Conservation (phyloP, 805 yeast species). For the Pichia heedii region DNA sequence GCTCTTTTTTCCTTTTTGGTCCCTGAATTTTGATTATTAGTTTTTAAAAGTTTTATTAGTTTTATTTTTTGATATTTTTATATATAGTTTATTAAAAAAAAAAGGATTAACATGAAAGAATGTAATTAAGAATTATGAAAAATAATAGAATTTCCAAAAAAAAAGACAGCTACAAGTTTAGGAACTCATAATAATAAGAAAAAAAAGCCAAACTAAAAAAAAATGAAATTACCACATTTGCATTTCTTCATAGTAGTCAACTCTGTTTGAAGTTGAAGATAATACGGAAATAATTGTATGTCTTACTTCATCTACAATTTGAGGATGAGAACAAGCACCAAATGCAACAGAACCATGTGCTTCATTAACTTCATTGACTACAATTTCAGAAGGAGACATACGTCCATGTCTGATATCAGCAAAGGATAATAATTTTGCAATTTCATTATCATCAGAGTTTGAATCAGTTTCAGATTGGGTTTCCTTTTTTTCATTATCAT, state of each 20-base stretch:
- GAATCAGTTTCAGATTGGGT: neutral
- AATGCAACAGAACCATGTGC: slow-evolving; percentile 35
- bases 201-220: neutral
- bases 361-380: slow-evolving; percentile 30
- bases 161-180: neutral
- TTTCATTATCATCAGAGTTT: neutral
- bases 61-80: too few species aligned
- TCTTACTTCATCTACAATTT: slow-evolving; percentile 30
- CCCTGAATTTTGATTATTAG: too few species aligned
- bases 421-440: slow-evolving; percentile 23
- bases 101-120: too few species aligned
- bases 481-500: slow-evolving; percentile 1
- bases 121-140: neutral
- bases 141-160: neutral
- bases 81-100: too few species aligned
- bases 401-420: slow-evolving; percentile 39
- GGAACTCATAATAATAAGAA: neutral
- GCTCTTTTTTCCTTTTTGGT: too few species aligned
- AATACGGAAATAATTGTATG: slow-evolving; percentile 16
- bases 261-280: slow-evolving; percentile 7
- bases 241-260: slow-evolving; percentile 29
- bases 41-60: too few species aligned
- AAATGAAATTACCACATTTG: slow-evolving; percentile 25
- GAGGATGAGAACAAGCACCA: slow-evolving; percentile 41
- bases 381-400: slow-evolving; percentile 29